These are phyloP conservation scores for Colletotrichum siamense DNA, from an alignment of 2,329 filamentous ascomycete species.

Conservation along the genomic window DNA sequence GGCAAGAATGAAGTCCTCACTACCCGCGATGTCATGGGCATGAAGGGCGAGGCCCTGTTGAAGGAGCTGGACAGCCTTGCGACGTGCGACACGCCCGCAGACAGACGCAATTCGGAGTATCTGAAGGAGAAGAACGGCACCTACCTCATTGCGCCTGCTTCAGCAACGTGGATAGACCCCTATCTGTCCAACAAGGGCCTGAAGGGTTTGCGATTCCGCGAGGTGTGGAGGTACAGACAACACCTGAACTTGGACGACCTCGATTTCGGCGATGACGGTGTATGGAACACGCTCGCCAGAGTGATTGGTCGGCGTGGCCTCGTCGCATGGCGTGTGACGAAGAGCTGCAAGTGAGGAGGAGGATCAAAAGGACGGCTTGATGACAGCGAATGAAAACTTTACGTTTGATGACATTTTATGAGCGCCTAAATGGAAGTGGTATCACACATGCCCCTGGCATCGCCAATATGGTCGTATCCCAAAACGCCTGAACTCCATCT, in stretches of 20 bases:
- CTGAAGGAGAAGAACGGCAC: constrained; percentile 67
- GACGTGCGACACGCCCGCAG: constrained; percentile 66
- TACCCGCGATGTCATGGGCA: constrained; percentile 77
- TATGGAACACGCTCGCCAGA: constrained; percentile 72
- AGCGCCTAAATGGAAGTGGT: background rate
- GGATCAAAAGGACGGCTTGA: background rate
- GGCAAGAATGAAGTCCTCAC: constrained; percentile 75
- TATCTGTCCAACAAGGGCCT: constrained; percentile 65
- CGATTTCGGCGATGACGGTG: constrained; percentile 78
- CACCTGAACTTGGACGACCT: constrained; percentile 83
- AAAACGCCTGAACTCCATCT: background rate
- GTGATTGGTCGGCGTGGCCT: constrained; percentile 70
- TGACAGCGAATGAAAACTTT: constrained; percentile 3
- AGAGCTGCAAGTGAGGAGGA: constrained; percentile 50
- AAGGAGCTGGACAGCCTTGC: constrained; percentile 63
- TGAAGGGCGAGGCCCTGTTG: constrained; percentile 66
- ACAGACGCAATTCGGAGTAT: constrained; percentile 60
- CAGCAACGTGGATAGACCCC: constrained; percentile 71
- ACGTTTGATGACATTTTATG: constrained; percentile 14
- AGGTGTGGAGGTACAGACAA: constrained; percentile 71
- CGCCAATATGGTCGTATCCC: background rate
- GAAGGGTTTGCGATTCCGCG: constrained; percentile 66
- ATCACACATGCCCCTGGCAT: background rate
- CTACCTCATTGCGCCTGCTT: constrained; percentile 76
- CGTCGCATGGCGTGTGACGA: constrained; percentile 68